Base-by-base conservation (phyloP, 139 green algal genomes). In the Chlamydomonas sphaeroides region DNA sequence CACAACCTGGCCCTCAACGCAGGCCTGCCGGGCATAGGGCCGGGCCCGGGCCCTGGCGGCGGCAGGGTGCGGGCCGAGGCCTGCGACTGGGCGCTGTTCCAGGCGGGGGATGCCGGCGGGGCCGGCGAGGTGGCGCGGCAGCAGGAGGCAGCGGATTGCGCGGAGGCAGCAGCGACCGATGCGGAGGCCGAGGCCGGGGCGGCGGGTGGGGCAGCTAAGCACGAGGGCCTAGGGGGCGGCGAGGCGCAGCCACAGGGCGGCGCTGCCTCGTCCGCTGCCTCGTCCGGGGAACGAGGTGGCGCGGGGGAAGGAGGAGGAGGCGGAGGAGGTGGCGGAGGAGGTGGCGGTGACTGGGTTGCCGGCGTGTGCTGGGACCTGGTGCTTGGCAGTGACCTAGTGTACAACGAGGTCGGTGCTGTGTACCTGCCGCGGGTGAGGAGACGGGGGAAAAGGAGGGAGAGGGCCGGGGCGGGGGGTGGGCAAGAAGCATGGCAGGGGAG, bases 1-100 rank as follows among this genome's bases (percentile, higher is more conserved):
- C 65, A 84, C 61, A 95, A 94, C 59, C 53, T 88, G 15, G 1
- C 1, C 35, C 76, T 84, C n/a, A 88, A 88, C 59, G 26, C 59
- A 3, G 53, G n/a, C 8, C 36, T 70, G 57, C 68, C 61, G 5
- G 62, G 71, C 5, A 41, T 69, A 33, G n/a, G 20, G 56, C 38
- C 56, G 56, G 6, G 8, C 18, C 49, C 21, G 49, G 49, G 7
- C 2, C 18, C 49, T 26, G 49, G 49, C 6, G 8, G 49, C 18
- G 49, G 49, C 2, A n/a, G n/a, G n/a, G 59, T 80, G 21, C 0
- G 30, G 59, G 74, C 21, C 32, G 74, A 33, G 41, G 39, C 74
- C 18, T 86, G 80, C 49, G 85, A 89, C 48, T 89, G 85, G 85
- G 25, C n/a, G 30, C 67, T 76, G 59, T 83, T n/a, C 30, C 7